These are phyloP conservation scores for Xerocomus brunneocitrinus DNA, from an alignment of 768 basidiomycete species.

Conservation along the genomic window DNA sequence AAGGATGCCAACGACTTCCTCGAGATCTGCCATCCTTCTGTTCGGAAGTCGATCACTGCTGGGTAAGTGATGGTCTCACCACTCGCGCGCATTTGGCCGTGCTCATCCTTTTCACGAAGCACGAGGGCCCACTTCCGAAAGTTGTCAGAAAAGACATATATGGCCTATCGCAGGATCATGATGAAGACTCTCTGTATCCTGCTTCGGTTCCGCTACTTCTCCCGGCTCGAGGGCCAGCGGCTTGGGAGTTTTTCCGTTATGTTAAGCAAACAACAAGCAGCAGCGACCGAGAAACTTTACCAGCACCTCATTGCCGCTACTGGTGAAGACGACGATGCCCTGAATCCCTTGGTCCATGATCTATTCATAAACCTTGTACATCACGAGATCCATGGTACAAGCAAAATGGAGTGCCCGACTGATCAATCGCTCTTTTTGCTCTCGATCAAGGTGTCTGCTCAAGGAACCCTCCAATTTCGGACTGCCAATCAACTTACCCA, in stretches of 20 bases:
- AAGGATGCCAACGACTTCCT: no score
- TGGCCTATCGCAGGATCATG: not conserved
- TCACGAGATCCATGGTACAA: not conserved
- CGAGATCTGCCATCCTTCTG: not conserved
- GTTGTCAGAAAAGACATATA: not conserved
- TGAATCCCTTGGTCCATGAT: not conserved
- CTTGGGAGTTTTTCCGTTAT: not conserved
- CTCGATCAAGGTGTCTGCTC: not conserved
- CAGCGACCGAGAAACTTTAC: not conserved
- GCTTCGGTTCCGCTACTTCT: not conserved
- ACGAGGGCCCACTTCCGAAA: no score
- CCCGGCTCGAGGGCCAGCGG: not conserved
- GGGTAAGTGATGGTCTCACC: no score
- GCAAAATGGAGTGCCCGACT: constrained; percentile 3
- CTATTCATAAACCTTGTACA: not conserved
- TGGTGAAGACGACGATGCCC: not conserved
- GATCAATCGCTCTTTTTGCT: not conserved
- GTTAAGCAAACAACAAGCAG: not conserved
- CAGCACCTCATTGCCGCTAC: not conserved
- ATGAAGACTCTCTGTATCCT: not conserved
- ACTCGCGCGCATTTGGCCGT: no score
- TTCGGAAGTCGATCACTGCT: no score
- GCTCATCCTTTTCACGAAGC: no score
- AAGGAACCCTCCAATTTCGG: not conserved
- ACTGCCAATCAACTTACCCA: not conserved